Evolutionary conservation across 1,284 basidiomycete species (phyloP).

Genomic region (Sanguinoderma infundibulare): DNA sequence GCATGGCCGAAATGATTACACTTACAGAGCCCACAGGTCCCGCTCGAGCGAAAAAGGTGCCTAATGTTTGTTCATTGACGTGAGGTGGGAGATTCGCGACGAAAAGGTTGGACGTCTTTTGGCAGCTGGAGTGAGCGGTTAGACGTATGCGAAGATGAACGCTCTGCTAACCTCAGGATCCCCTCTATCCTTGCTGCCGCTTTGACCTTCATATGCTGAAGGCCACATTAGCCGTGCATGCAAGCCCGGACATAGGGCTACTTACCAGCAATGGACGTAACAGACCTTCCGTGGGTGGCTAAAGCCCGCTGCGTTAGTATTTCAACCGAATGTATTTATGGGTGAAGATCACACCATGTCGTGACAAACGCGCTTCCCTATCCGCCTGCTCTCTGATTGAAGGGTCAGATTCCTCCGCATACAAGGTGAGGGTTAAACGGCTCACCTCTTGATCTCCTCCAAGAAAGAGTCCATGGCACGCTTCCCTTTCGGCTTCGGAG

Average conservation of each 20-base stretch:
- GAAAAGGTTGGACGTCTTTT: slow-evolving; percentile 91
- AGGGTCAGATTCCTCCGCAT: background rate
- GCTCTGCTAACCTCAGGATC: slow-evolving; percentile 66
- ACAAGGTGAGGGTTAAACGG: background rate
- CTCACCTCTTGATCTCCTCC: slow-evolving; percentile 91
- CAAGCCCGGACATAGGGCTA: slow-evolving; percentile 2
- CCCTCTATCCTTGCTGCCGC: slow-evolving; percentile 86
- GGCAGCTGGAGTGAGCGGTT: slow-evolving; percentile 31
- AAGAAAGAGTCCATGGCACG: slow-evolving; percentile 93
- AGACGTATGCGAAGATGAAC: slow-evolving; percentile 21
- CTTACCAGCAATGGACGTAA: slow-evolving; percentile 85
- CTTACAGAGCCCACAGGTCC: slow-evolving; percentile 67
- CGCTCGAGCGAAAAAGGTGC: slow-evolving; percentile 65
- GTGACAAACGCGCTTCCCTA: slow-evolving; percentile 81
- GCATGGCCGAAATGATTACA: slow-evolving; percentile 14
- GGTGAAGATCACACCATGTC: slow-evolving; percentile 56
- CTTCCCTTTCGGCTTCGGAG: slow-evolving; percentile 82
- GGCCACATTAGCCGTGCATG: background rate
- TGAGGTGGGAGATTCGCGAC: slow-evolving; percentile 88
- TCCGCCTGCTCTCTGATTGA: slow-evolving; percentile 82
- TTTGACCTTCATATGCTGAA: slow-evolving; percentile 82
- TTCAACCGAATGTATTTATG: background rate
- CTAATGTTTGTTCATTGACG: slow-evolving; percentile 84
- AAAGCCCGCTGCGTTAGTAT: slow-evolving; percentile 25
- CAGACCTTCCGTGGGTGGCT: slow-evolving; percentile 55